Percentiles rank a stretch among this genome's conserved stretches.
Evolutionary conservation across 2,329 filamentous ascomycete genomes (phyloP).

Genomic region (Colletotrichum kahawae): DNA sequence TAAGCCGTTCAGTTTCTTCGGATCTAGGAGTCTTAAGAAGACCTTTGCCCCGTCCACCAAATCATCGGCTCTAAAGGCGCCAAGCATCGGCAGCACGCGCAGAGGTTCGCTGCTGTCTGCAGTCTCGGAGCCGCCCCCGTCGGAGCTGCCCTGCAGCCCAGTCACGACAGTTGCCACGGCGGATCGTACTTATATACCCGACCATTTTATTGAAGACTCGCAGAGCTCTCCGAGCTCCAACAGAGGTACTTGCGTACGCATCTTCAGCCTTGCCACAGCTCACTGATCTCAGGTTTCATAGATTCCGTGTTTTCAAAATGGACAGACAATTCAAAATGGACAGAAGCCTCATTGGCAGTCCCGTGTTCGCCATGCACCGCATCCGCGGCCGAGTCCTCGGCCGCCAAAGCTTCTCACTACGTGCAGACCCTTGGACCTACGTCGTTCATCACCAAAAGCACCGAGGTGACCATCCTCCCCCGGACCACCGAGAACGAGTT

Average conservation of each 20-base stretch:
- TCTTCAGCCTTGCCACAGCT: slow-evolving; percentile 15
- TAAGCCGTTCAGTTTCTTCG: slow-evolving; percentile 49
- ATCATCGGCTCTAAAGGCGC: background rate
- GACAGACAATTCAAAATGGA: slow-evolving; percentile 33
- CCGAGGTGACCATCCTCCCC: slow-evolving; percentile 40
- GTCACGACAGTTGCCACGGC: background rate
- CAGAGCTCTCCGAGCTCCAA: slow-evolving; percentile 31
- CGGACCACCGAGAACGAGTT: slow-evolving; percentile 35
- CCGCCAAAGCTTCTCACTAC: slow-evolving; percentile 33
- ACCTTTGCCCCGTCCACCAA: slow-evolving; percentile 26
- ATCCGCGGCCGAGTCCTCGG: slow-evolving; percentile 31
- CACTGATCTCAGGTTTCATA: slow-evolving; percentile 25
- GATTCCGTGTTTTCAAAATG: slow-evolving; percentile 52
- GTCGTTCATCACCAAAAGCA: slow-evolving; percentile 47
- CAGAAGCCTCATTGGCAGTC: slow-evolving; percentile 25
- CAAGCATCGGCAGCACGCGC: slow-evolving; percentile 12
- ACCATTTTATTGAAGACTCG: slow-evolving; percentile 10
- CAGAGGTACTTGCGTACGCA: slow-evolving; percentile 32
- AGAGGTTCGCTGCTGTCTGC: slow-evolving; percentile 17
- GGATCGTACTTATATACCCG: background rate
- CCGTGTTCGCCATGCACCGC: slow-evolving; percentile 37
- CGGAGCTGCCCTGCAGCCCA: background rate
- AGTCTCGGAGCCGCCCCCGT: slow-evolving; percentile 7
- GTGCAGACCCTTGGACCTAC: slow-evolving; percentile 45
- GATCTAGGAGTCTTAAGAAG: slow-evolving; percentile 42